Evolutionary conservation across 768 basidiomycete species (phyloP).

Genomic region (Kwoniella bestiolae): DNA sequence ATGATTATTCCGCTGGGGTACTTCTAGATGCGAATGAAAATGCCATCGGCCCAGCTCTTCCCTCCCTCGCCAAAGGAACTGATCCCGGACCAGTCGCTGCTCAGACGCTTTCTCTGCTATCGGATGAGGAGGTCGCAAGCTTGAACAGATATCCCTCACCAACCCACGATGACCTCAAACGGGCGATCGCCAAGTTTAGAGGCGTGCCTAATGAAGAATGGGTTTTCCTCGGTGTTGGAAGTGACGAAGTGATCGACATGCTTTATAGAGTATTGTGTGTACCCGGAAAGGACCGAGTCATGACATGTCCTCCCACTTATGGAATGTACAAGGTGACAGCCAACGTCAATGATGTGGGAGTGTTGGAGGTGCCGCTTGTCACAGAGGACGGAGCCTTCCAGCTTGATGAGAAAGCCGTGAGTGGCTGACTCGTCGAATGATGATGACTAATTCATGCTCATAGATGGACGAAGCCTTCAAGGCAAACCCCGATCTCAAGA

Average conservation of each 20-base stretch:
- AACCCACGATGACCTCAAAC: conserved; percentile 77
- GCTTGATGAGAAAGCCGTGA: conserved; percentile 72
- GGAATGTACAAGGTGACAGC: conserved; percentile 97
- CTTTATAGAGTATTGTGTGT: conserved; percentile 85
- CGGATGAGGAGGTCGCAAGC: conserved; percentile 30
- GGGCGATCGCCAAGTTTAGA: conserved; percentile 73
- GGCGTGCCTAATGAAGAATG: conserved; percentile 68
- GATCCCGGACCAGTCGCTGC: conserved; percentile 11
- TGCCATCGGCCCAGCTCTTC: conserved; percentile 82
- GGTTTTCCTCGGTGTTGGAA: conserved; percentile 93
- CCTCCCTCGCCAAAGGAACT: conserved; percentile 47
- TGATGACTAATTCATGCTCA: neutral
- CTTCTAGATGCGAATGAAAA: conserved; percentile 99
- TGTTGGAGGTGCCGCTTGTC: conserved; percentile 75
- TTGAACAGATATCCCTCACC: conserved; percentile 95
- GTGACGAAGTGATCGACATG: conserved; percentile 94
- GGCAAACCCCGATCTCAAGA: conserved; percentile 77
- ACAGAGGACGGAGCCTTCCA: conserved; percentile 86
- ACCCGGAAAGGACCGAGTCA: conserved; percentile 77
- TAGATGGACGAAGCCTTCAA: conserved; percentile 62
- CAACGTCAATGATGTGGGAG: conserved; percentile 86
- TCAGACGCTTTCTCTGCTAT: conserved; percentile 33
- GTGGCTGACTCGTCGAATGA: conserved; percentile 36
- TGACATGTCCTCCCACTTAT: conserved; percentile 93
- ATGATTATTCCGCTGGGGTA: conserved; percentile 89